Evolutionary conservation across 139 green algal species (phyloP), one percentile per base, ranked within the genome.

Genomic region (Tetraselmis striata): DNA sequence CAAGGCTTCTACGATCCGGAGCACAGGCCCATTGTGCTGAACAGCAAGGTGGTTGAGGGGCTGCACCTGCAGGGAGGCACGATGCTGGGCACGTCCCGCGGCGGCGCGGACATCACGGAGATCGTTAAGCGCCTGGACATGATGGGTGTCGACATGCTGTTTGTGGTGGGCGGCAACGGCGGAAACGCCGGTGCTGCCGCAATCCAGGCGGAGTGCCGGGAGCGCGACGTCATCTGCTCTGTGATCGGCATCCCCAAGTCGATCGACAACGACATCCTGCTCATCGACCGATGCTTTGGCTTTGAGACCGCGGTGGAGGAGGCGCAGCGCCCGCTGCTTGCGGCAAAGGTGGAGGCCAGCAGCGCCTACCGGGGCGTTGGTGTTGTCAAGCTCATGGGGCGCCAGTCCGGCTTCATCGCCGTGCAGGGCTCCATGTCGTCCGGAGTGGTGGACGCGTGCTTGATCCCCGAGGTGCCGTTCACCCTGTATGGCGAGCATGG

Each of bases 271-370:
- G 96, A 99, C 90, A 98, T 99, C 84, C 89, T 98, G 76, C 78
- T 95, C 59, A 95, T 97, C 76, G 93, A 96, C 86, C 90, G 90
- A 58, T 93, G 88, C 22, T 96, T 96, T 81, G 93, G 93, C 26
- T 99, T 99, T 85, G 96, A 99, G 84, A 98, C 96, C 2, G 96
- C 97, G 0, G 96, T 99, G 77, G 95, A 99, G 87, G 95, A 99
- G 92, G 90, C 94, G 25, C 96, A 99, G 89, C 88, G 94, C 0
- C 93, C 94, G 18, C 94, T 99, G 74, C 85, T 98, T 82, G 94
- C 93, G 2, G 97, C 97, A 1, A 95, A 98, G 83, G 94, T 98
- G 58, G 96, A 99, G 91, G 95, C 97, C 1, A 89, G 83, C 84
- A 91, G 81, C 28, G 93, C 93, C 1, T 84, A 87, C 30, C 84